These are phyloP conservation scores for Mycena chlorophos DNA, from an alignment of 768 basidiomycete genomes.

Conservation along the genomic window DNA sequence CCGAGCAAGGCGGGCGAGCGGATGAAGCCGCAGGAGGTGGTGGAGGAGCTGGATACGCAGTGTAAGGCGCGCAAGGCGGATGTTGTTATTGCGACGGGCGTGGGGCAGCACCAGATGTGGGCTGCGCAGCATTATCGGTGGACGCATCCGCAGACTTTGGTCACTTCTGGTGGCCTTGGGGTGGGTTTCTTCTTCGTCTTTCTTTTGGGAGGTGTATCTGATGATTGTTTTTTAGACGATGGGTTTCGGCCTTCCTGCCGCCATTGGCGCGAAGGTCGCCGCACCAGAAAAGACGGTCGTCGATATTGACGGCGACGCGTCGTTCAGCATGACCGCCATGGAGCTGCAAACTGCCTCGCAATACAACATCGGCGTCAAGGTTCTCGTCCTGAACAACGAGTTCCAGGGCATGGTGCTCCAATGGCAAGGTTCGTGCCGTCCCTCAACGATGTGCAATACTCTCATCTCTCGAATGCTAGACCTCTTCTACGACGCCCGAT, in stretches of 20 bases:
- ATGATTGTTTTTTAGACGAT: slow-evolving; percentile 65
- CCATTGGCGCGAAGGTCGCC: slow-evolving; percentile 96
- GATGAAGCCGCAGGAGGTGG: slow-evolving; percentile 96
- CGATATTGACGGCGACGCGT: slow-evolving; percentile 97
- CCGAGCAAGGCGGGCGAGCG: slow-evolving; percentile 61
- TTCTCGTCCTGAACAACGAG: slow-evolving; percentile 90
- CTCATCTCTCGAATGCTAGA: slow-evolving; percentile 40
- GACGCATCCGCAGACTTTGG: slow-evolving; percentile 83
- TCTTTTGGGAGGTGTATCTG: slow-evolving; percentile 6
- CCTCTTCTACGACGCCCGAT: slow-evolving; percentile 92
- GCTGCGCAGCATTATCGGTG: slow-evolving; percentile 93
- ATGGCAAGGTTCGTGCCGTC: slow-evolving; percentile 77
- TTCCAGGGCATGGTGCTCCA: slow-evolving; percentile 99
- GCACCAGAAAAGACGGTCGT: slow-evolving; percentile 91
- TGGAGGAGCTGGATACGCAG: slow-evolving; percentile 87
- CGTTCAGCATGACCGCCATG: slow-evolving; percentile 99
- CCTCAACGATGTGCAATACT: neutral
- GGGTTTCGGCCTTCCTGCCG: slow-evolving; percentile 95
- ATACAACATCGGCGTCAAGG: slow-evolving; percentile 92
- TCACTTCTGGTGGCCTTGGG: slow-evolving; percentile 93
- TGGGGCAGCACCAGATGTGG: slow-evolving; percentile 99
- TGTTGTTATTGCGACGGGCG: slow-evolving; percentile 87
- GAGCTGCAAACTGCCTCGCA: slow-evolving; percentile 94
- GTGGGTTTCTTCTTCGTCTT: slow-evolving; percentile 48
- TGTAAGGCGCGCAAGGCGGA: slow-evolving; percentile 81